Percentiles rank a stretch among this genome's conserved stretches.
phyloP scores from a whole-genome alignment of 2,329 filamentous ascomycete species.

The Microascus cirrosus region DNA sequence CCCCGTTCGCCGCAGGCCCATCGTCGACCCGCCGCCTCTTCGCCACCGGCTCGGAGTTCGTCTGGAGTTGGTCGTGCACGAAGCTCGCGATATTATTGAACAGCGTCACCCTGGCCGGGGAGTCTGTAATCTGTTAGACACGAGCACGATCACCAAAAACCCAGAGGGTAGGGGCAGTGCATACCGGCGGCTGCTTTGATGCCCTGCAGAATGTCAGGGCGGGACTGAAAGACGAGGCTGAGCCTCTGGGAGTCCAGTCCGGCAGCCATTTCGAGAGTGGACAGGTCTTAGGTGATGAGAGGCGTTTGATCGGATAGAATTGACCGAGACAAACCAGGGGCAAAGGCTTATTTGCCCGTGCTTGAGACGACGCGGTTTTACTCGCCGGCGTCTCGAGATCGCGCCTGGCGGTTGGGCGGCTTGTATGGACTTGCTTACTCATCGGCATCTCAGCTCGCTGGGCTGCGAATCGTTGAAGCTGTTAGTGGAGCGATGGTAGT shows the following conservation, averaged over 20 bases:
- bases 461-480: background rate
- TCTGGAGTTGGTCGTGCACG: constrained; percentile 31
- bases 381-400: background rate
- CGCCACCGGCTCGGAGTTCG: constrained; percentile 30
- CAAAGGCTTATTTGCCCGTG: background rate
- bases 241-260: constrained; percentile 38
- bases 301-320: background rate
- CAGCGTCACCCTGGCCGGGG: constrained; percentile 34
- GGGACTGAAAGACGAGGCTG: constrained; percentile 38
- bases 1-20: constrained; percentile 12
- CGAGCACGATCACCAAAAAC: background rate
- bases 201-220: constrained; percentile 42
- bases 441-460: background rate
- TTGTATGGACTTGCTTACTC: background rate
- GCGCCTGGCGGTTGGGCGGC: background rate
- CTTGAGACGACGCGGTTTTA: background rate
- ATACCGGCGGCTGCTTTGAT: constrained; percentile 43
- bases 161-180: constrained; percentile 6
- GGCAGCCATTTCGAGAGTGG: constrained; percentile 21
- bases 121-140: constrained; percentile 24
- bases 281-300: background rate
- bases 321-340: background rate
- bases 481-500: background rate
- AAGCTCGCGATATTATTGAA: constrained; percentile 46
- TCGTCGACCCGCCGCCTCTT: constrained; percentile 43